Conservation (phyloP, 305 asterid genomes). For the Fraxinus floribunda region DNA sequence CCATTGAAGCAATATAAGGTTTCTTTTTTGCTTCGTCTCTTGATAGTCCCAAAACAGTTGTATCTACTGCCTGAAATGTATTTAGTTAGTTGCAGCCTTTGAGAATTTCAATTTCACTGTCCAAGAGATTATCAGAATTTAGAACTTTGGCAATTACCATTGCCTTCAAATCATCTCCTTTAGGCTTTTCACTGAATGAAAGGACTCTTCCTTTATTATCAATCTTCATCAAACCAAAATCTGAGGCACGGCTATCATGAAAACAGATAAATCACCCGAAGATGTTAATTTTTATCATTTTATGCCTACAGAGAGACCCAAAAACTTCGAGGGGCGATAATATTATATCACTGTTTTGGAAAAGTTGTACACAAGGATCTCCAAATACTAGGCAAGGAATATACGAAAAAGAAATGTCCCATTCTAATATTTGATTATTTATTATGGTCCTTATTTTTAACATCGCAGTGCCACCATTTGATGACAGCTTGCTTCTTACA, state of each 20-base stretch:
- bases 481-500: background rate
- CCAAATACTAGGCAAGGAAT: background rate
- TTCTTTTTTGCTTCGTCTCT: slow-evolving; percentile 79
- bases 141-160: slow-evolving; percentile 56
- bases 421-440: background rate
- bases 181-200: slow-evolving; percentile 86
- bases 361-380: background rate
- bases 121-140: slow-evolving; percentile 3
- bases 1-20: slow-evolving; percentile 98
- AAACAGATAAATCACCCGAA: slow-evolving; percentile 28
- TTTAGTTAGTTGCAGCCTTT: background rate
- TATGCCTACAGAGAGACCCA: background rate
- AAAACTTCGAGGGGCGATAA: background rate
- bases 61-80: slow-evolving; percentile 79
- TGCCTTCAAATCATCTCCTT: slow-evolving; percentile 75
- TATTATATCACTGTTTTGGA: background rate
- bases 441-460: background rate
- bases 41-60: slow-evolving; percentile 78
- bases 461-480: background rate
- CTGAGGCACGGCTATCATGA: slow-evolving; percentile 93
- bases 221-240: slow-evolving; percentile 94
- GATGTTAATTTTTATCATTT: slow-evolving; percentile 3
- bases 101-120: slow-evolving; percentile 6
- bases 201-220: slow-evolving; percentile 78
- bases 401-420: background rate